phyloP scores from a whole-genome alignment of 129 eudicot genomes.

The Scalesia atractyloides region DNA sequence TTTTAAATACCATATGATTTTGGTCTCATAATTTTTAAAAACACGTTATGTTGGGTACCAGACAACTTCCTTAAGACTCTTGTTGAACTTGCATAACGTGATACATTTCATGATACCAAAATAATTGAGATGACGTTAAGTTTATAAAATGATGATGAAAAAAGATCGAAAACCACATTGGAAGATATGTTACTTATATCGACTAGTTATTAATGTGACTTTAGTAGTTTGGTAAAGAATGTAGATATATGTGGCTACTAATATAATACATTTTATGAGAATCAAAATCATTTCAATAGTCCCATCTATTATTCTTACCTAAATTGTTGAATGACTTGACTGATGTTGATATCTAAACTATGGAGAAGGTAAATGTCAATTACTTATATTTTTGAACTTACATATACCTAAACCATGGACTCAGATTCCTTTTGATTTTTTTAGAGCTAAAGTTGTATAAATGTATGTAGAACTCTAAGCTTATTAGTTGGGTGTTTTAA shows the following conservation, averaged over 20 bases:
- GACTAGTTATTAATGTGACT: constrained; percentile 7
- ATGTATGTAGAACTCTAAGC: no score
- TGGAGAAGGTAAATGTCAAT: constrained; percentile 4
- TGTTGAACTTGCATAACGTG: not conserved
- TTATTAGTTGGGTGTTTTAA: no score
- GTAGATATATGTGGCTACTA: constrained; percentile 10
- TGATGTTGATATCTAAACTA: constrained; percentile 8
- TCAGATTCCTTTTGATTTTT: not conserved
- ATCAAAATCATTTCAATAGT: not conserved
- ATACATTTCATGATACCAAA: not conserved
- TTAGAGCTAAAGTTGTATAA: not conserved
- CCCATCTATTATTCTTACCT: constrained; percentile 14
- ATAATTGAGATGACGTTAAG: not conserved
- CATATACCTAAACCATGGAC: constrained; percentile 1
- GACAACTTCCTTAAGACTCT: not conserved
- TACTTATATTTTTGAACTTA: constrained; percentile 1
- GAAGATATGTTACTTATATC: not conserved
- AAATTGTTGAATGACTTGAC: constrained; percentile 6
- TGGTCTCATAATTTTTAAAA: not conserved
- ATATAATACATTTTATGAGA: not conserved
- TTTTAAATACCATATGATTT: not conserved
- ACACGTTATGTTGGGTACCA: not conserved
- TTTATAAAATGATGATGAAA: not conserved
- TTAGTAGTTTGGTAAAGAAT: constrained; percentile 13
- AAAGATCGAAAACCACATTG: not conserved